Conservation (phyloP, 305 asterid genomes). For the Fraxinus ornus region DNA sequence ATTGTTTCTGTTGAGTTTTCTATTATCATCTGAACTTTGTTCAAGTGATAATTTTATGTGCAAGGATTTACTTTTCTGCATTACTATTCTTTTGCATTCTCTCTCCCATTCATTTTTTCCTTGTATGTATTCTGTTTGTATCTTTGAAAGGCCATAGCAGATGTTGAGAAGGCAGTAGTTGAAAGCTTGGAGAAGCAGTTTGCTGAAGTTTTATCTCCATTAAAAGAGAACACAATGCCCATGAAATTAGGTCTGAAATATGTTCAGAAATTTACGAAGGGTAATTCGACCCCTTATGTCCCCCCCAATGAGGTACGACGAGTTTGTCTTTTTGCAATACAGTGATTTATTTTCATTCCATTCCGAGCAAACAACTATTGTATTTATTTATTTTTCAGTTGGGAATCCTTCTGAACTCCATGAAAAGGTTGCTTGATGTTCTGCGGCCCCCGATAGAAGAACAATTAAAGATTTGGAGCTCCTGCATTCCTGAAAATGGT, state of each 20-base stretch:
- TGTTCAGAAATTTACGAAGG: constrained; percentile 79
- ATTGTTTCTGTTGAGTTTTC: neutral
- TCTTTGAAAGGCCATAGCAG: constrained; percentile 66
- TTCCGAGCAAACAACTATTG: neutral
- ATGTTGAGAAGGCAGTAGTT: constrained; percentile 79
- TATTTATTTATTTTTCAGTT: constrained; percentile 43
- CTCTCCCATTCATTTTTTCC: neutral
- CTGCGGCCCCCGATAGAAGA: constrained; percentile 68
- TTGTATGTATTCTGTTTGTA: constrained; percentile 7
- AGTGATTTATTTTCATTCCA: neutral
- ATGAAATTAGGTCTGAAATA: constrained; percentile 82
- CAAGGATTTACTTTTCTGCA: neutral
- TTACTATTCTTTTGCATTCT: neutral
- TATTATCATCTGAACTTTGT: neutral
- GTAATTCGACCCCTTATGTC: constrained; percentile 46
- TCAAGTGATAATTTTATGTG: neutral
- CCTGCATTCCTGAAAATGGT: constrained; percentile 75
- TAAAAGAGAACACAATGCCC: constrained; percentile 77
- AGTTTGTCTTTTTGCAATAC: neutral
- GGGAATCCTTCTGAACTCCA: constrained; percentile 78
- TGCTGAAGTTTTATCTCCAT: constrained; percentile 71
- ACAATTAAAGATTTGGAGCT: constrained; percentile 73
- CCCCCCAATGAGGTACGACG: constrained; percentile 59
- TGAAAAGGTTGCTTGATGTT: constrained; percentile 81
- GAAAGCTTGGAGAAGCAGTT: constrained; percentile 86